Evolutionary conservation across 2,329 filamentous ascomycete genomes (phyloP), one percentile per base, ranked within the genome.

Genomic region (Alternaria triticimaculans): DNA sequence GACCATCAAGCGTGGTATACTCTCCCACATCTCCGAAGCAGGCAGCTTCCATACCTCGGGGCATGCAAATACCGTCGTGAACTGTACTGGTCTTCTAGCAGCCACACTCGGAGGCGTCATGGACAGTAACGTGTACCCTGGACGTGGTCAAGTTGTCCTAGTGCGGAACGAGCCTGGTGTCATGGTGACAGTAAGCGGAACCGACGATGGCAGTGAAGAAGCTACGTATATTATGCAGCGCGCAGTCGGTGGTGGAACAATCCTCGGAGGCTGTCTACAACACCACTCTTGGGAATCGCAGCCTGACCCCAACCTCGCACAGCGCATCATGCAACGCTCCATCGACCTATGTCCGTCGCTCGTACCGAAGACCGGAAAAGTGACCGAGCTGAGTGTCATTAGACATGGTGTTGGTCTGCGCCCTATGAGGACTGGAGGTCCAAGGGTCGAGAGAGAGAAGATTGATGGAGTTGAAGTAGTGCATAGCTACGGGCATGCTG

Each of bases 231-330:
- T 92, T 51, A 97, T 97, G 94, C 89, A 89, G 73, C 87, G 94
- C 26, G 92, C 94, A 1, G 86, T 85, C 18, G 83, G 79, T 59
- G 94, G 94, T 20, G 94, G 94, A 11, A 96, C 92, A 0, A 86
- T 97, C 45, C 83, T 97, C 3, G 94, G 94, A n/a, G 94, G 94
- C 3, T 95, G 90, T 50, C 92, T 96, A 73, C 90, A 94, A 77
- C 88, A 90, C 72, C 86, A 89, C 26, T 91, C 89, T 71, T 97
- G 93, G 93, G 92, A 96, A 70, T 87, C 89, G 41, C 86, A 90
- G 68, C 89, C 91, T 1, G 94, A 97, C 72, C 90, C 90, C 0
- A 93, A 92, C 75, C 84, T 93, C n/a, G 92, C 94, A 0, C 81
- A 87, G 58, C 86, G 94, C 12, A 97, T 97, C 77, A 96, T 97